Evolutionary conservation across 2,329 filamentous ascomycete species (phyloP), one percentile per base, ranked within the genome.

Genomic region (Cladobotryum protrusum): DNA sequence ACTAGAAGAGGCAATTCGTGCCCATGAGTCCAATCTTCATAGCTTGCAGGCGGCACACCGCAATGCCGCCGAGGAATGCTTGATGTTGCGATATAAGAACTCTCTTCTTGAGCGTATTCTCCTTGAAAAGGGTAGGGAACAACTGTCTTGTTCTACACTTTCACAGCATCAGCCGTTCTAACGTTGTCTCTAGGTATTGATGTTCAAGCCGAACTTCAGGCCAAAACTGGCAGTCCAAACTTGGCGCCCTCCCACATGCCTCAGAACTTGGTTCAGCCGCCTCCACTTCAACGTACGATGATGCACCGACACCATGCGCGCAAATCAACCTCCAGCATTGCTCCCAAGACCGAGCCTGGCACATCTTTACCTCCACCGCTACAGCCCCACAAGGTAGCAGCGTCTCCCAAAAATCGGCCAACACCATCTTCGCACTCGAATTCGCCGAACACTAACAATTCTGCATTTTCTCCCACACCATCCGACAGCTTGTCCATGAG

Each of bases 71-170:
- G 93, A 97, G 68, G 93, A 97, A 71, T 97, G 93, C 67, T 72
- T 97, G 63, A 97, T 99, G 93, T 78, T 99, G 61, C 86, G 93
- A 52, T 99, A 97, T 71, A 97, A 97, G 75, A 99, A 97, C 69
- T 97, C 93, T 37, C 76, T 97, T 44, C 79, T 99, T 34, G 93
- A 99, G 72, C 83, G 93, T 52, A 95, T 99, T 63, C 79, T 99
- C 47, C 79, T 99, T 35, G 93, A 99, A 72, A 97, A 97, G 78
- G 91, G 90, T 93, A 71, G 14, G 56, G 24, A 29, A 29, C 2
- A 29, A 29, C 24, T 29, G 11, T 9, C 11, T 29, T 29, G 2
- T 9, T 29, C 24, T 29, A 29, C 24, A 29, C 24, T 9, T 36
- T 4, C 32, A 24, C 18, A 29, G 24, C 24, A 8, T 9, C 24